A percentile compares a stretch with the other conserved stretches of the same genome.
Evolutionary conservation across 345 rosid genomes (phyloP).

Genomic region (Psidium guajava): DNA sequence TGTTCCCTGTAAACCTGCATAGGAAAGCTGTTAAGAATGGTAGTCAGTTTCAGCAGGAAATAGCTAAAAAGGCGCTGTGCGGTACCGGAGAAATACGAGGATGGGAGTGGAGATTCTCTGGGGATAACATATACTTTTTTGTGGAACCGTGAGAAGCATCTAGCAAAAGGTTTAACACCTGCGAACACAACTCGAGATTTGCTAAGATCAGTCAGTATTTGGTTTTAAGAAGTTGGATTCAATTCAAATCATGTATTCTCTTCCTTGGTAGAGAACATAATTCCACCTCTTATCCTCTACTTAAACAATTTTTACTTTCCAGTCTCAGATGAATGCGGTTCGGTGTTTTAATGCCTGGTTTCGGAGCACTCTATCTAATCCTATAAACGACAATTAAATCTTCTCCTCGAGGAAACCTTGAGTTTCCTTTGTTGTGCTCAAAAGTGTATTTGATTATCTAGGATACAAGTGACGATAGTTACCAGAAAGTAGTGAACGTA

Average conservation of each 20-base stretch:
- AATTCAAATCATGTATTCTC: background rate
- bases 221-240: background rate
- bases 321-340: background rate
- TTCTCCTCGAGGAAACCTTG: background rate
- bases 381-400: background rate
- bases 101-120: background rate
- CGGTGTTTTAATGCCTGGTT: background rate
- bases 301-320: background rate
- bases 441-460: background rate
- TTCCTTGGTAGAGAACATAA: background rate
- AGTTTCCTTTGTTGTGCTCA: background rate
- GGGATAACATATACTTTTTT: no score
- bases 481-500: background rate
- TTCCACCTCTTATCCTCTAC: background rate
- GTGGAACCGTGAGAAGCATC: no score
- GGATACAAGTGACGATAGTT: background rate
- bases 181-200: background rate
- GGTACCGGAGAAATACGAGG: background rate
- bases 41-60: background rate
- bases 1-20: background rate
- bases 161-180: no score
- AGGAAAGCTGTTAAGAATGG: background rate
- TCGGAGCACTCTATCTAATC: background rate
- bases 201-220: background rate
- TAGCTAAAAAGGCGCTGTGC: background rate